Base-by-base conservation (phyloP, 192 early-diverging fungal genomes). In the Entophlyctis luteolus region DNA sequence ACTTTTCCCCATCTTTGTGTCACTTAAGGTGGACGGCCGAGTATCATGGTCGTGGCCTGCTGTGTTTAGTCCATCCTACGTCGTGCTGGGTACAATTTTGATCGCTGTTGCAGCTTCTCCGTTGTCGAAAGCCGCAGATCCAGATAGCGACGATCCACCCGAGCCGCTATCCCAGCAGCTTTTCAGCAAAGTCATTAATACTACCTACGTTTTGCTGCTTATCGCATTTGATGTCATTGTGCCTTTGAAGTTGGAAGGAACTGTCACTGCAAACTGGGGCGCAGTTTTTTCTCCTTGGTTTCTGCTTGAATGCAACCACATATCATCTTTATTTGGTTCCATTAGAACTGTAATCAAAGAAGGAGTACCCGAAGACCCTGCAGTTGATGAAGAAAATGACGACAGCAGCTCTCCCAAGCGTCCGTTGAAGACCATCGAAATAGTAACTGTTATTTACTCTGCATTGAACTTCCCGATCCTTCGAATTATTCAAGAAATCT, bases 31-130 rank as follows among this genome's bases (percentile, higher is more conserved):
- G 6, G 95, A 98, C 74, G 78, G 73, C 34, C 78, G 78, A 46
- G 81, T 87, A 33, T 55, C 49, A 29, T 93, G 91, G 92, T 73
- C 74, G 3, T 96, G 84, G 76, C 62, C 75, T 5, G 80, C 86
- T 3, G 90, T 93, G 4, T 93, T 92, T 72, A 83, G 83, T 50
- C 95, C 95, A 5, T 75, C 93, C 34, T 98, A 90, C 86, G 78
- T 92, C 14, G 70, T 90, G 10, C 22, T 71, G 14, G 59, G 48
- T 35, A 86, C 92, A 70, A 55, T 75, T 18, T 62, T 85, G 25
- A 48, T 77, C 27, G 39, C 78, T 10, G 57, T 76, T 32, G 55
- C 60, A 4, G 54, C 75, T 5, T 42, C 65, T 34, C 49, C 49
- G 2, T 42, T 42, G n/a, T 36, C 48, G 23, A 35, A 66, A 23